A percentile compares a stretch with the other conserved stretches of the same genome.
These are phyloP conservation scores for Termitomyces heimii DNA, from an alignment of 768 basidiomycete species.

Conservation along the genomic window DNA sequence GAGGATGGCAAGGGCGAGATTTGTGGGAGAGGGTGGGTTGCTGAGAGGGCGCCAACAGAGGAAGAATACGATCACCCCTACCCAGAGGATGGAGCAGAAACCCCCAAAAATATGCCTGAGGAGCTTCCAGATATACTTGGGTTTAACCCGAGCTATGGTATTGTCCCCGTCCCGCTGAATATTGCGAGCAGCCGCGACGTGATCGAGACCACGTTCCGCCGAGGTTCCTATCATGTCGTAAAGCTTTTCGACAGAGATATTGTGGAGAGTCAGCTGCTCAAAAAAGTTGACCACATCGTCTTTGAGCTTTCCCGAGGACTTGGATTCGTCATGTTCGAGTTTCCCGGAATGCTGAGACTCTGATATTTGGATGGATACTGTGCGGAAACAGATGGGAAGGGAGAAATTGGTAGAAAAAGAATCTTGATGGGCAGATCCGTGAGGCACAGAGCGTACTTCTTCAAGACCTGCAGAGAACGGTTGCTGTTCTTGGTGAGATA, in stretches of 20 bases:
- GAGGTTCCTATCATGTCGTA: conserved; percentile 1
- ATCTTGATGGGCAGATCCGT: neutral
- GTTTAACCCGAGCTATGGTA: neutral
- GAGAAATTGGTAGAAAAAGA: neutral
- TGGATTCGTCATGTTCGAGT: neutral
- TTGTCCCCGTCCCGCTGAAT: too few species aligned
- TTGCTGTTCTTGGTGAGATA: neutral
- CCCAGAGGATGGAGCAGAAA: conserved; percentile 11
- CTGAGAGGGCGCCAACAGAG: conserved; percentile 11
- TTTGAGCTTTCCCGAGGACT: neutral
- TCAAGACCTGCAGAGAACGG: neutral
- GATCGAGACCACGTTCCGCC: conserved; percentile 4
- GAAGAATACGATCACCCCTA: conserved; percentile 9
- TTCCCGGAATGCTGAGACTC: neutral
- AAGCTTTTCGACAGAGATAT: conserved; percentile 1
- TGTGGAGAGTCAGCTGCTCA: conserved; percentile 3
- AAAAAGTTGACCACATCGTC: conserved; percentile 1
- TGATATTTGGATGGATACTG: conserved; percentile 9
- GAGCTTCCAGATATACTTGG: conserved; percentile 5
- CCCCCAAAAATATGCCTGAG: conserved; percentile 8
- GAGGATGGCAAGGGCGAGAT: conserved; percentile 12
- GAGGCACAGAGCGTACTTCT: neutral
- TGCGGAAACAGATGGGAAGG: conserved; percentile 5
- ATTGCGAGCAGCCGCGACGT: neutral
- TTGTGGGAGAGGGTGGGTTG: conserved; percentile 9